Conservation (phyloP, 192 early-diverging fungal species). For the Lobosporangium transversale region DNA sequence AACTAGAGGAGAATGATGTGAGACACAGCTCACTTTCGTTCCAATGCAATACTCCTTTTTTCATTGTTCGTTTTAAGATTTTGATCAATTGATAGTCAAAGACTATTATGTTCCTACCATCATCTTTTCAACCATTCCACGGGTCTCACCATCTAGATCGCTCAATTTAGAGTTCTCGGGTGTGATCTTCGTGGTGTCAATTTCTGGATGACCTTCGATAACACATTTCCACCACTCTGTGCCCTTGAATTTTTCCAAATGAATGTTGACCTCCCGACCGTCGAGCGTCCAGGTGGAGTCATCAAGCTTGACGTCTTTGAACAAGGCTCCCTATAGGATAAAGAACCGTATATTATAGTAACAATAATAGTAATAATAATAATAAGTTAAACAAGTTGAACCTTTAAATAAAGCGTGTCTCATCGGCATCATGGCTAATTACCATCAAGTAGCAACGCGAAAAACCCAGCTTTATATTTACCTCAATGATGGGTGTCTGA, state of each 20-base stretch:
- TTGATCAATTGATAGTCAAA: background rate
- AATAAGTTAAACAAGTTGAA: too few species aligned
- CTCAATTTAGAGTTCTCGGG: slow-evolving; percentile 90
- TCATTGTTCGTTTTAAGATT: background rate
- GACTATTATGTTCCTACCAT: slow-evolving; percentile 70
- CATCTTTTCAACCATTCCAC: slow-evolving; percentile 96
- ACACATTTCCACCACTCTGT: slow-evolving; percentile 94
- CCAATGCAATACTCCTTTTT: too few species aligned
- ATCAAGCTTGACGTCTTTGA: slow-evolving; percentile 74
- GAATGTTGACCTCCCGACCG: slow-evolving; percentile 78
- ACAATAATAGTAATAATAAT: too few species aligned
- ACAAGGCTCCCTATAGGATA: slow-evolving; percentile 72
- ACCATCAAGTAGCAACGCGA: background rate
- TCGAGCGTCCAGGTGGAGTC: slow-evolving; percentile 86
- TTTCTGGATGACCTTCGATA: slow-evolving; percentile 77
- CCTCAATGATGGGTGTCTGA: slow-evolving; percentile 76
- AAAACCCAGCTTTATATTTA: slow-evolving; percentile 23
- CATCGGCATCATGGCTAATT: too few species aligned
- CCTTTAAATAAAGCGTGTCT: too few species aligned
- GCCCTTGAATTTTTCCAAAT: slow-evolving; percentile 86
- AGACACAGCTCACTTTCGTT: too few species aligned
- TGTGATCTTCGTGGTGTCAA: slow-evolving; percentile 88
- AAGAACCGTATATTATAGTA: too few species aligned
- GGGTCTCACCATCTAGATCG: slow-evolving; percentile 90
- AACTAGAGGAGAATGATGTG: slow-evolving; percentile 76